Evolutionary conservation across 2,329 filamentous ascomycete species (phyloP).

Genomic region (Zopfia rhizophila): DNA sequence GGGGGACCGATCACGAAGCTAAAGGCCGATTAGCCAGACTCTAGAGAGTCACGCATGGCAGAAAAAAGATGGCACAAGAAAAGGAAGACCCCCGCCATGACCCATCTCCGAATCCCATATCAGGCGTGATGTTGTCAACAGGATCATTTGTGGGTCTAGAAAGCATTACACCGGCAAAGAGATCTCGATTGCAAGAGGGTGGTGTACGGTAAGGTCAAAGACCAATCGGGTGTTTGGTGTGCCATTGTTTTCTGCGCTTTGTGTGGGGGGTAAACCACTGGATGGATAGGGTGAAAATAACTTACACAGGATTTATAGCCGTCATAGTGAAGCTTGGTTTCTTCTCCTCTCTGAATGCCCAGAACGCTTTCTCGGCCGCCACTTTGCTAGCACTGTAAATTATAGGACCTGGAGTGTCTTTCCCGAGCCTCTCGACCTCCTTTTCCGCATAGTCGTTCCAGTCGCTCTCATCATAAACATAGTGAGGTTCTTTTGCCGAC

Average conservation of each 20-base stretch:
- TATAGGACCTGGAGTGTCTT: conserved; percentile 34
- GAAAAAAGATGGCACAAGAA: no score
- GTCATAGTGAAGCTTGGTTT: conserved; percentile 54
- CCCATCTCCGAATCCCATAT: no score
- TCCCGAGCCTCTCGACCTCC: conserved; percentile 33
- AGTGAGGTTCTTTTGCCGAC: conserved; percentile 19
- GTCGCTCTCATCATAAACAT: conserved; percentile 33
- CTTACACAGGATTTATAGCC: conserved; percentile 52
- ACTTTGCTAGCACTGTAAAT: conserved; percentile 43
- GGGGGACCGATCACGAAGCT: conserved; percentile 56
- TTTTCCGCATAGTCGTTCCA: conserved; percentile 38
- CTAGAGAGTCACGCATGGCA: neutral
- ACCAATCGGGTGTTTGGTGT: no score
- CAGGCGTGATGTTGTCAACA: no score
- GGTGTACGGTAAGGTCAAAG: no score
- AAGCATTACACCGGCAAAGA: no score
- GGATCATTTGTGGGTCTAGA: no score
- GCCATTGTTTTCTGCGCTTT: no score
- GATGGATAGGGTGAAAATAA: conserved; percentile 4
- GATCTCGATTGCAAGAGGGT: no score
- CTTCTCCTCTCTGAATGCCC: conserved; percentile 47
- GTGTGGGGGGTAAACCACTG: neutral
- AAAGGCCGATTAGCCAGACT: neutral
- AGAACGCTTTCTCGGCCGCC: conserved; percentile 38
- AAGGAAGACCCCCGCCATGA: no score